phyloP scores from a whole-genome alignment of 495 filamentous ascomycete species.

The Neurospora sp. region DNA sequence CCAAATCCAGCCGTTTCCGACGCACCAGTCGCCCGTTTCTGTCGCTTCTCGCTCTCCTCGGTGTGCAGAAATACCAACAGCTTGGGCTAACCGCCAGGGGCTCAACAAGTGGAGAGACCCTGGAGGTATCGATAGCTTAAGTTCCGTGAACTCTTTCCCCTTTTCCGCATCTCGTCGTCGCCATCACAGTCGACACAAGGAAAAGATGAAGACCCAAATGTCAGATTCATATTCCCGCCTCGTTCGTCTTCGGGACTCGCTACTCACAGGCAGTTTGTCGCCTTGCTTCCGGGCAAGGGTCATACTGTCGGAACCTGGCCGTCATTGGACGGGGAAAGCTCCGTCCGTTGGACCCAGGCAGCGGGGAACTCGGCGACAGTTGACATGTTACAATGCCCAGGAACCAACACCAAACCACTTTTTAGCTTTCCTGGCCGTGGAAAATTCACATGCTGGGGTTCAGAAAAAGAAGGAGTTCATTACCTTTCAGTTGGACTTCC shows the following conservation, averaged over 20 bases:
- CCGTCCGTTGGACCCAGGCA: neutral
- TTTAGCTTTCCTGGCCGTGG: neutral
- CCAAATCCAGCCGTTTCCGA: neutral
- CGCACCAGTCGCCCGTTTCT: neutral
- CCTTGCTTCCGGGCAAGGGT: neutral
- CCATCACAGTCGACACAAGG: neutral
- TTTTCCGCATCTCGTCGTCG: neutral
- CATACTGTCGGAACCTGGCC: neutral
- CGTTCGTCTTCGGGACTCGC: neutral
- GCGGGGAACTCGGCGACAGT: neutral
- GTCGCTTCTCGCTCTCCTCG: too few relatives aligned
- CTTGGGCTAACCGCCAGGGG: neutral
- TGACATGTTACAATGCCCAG: neutral
- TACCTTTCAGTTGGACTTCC: neutral
- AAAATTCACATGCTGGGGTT: neutral
- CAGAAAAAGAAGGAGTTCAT: neutral
- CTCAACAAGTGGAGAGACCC: neutral
- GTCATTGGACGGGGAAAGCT: neutral
- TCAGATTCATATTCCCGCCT: neutral
- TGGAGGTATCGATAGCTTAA: neutral
- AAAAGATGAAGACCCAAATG: neutral
- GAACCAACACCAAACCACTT: neutral
- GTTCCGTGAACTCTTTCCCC: neutral
- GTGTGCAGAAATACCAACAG: neutral
- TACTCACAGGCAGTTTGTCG: neutral